Base-by-base conservation (phyloP, 768 basidiomycete genomes). In the Crucibulum laeve region DNA sequence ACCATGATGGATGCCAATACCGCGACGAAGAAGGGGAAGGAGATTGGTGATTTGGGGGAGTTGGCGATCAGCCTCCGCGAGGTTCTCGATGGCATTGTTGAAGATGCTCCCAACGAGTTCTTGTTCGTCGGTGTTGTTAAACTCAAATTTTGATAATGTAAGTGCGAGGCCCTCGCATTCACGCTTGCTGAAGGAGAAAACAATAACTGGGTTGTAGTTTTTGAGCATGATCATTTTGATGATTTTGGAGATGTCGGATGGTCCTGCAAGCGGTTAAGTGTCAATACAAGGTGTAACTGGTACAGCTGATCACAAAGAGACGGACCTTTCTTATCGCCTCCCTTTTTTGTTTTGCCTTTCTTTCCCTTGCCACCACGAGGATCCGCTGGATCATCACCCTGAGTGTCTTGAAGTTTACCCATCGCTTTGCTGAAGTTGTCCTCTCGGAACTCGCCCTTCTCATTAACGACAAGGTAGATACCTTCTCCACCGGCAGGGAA, bases 391-490 rank as follows among this genome's bases (percentile, higher is more conserved):
- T 96, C 94, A 40, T 96, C 92, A 3, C 93, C 94, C 63, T 77
- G 71, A 47, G 65, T 77, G 30, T 91, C 89, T 47, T 88, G 87
- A 14, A 99, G 63, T 54, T 89, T 85, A 7, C 91, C 91, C 96
- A 99, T 99, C 0, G 95, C 95, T 58, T 94, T 97, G 56, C 80
- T 84, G 65, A 99, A 99, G 58, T 92, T 98, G 52, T 98, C 96
- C 58, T 99, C 96, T 22, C 90, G 74, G 56, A 99, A 99, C 47
- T 94, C 91, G 44, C 93, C 83, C 67, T 95, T 93, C 67, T 99
- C 96, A 56, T 99, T 97, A n/a, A 99, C 91, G 1, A 99, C 96
- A 2, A 99, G 71, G 60, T 92, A 96, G 34, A 99, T 97, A 6
- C 96, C 96, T 51, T 98, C 93, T 1, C 91, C 93, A 5, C 95